Evolutionary conservation across 495 filamentous ascomycete species (phyloP).

Genomic region (Chaetomidium leptoderma): DNA sequence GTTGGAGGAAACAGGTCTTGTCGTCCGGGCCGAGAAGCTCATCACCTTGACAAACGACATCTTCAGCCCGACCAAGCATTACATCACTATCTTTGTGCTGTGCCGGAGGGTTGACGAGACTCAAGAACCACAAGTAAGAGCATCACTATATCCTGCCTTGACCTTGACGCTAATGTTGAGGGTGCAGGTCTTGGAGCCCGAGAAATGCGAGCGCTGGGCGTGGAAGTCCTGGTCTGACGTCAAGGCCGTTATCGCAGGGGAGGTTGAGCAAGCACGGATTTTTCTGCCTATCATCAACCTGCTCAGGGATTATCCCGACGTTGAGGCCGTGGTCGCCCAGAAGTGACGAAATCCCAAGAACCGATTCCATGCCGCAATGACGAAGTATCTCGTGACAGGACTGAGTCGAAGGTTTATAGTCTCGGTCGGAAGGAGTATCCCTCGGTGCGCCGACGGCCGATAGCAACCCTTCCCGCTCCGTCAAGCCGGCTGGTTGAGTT

Average conservation of each 20-base stretch:
- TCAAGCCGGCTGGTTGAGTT: too few relatives aligned
- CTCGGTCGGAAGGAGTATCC: too few relatives aligned
- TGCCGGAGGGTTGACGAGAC: conserved; percentile 40
- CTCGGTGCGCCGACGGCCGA: too few relatives aligned
- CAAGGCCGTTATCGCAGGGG: conserved; percentile 25
- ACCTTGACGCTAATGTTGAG: not conserved
- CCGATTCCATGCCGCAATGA: too few relatives aligned
- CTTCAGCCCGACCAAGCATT: conserved; percentile 56
- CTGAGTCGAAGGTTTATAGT: too few relatives aligned
- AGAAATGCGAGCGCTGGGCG: conserved; percentile 62
- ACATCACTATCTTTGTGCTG: conserved; percentile 60
- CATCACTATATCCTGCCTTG: conserved; percentile 8
- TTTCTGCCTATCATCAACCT: conserved; percentile 57
- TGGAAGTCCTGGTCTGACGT: conserved; percentile 55
- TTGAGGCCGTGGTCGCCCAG: conserved; percentile 20
- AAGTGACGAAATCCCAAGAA: too few relatives aligned
- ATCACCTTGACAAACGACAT: conserved; percentile 57
- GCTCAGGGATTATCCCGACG: conserved; percentile 43
- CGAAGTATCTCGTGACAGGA: too few relatives aligned
- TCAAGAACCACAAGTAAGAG: conserved; percentile 50
- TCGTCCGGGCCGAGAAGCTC: conserved; percentile 43
- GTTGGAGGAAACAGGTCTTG: conserved; percentile 62
- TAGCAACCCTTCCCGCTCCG: too few relatives aligned
- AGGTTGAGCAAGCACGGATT: conserved; percentile 36
- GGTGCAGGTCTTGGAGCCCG: conserved; percentile 52